These are phyloP conservation scores for Aulographum hederae DNA, from an alignment of 2,329 filamentous ascomycete genomes.

Conservation along the genomic window DNA sequence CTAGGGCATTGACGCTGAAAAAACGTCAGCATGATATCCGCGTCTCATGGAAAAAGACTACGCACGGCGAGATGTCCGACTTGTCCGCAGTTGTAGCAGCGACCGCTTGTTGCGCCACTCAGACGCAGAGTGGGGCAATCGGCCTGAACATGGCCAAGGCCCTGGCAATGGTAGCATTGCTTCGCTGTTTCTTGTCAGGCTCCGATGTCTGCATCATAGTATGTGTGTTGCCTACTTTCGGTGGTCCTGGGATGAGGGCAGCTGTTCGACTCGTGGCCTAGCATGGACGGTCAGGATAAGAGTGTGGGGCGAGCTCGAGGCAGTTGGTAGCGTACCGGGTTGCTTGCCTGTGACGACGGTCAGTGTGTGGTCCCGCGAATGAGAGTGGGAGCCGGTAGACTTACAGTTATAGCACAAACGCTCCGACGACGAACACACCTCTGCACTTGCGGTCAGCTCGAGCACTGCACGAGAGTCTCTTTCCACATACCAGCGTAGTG, in stretches of 20 bases:
- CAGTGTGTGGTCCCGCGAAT: no score
- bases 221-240: conserved; percentile 43
- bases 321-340: no score
- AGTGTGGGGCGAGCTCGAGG: conserved; percentile 3
- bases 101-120: conserved; percentile 64
- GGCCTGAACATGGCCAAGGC: conserved; percentile 92
- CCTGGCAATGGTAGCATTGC: conserved; percentile 99
- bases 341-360: no score
- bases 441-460: conserved; percentile 28
- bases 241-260: conserved; percentile 94
- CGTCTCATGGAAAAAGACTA: no score
- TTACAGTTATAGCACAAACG: conserved; percentile 98
- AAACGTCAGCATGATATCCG: conserved; percentile 4
- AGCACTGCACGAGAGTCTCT: no score
- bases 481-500: conserved; percentile 29
- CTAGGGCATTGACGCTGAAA: conserved; percentile 66
- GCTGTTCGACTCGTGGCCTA: conserved; percentile 90
- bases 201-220: conserved; percentile 7
- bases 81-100: conserved; percentile 94
- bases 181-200: conserved; percentile 42
- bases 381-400: conserved; percentile 15
- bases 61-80: conserved; percentile 78
- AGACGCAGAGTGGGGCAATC: conserved; percentile 94
- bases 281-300: conserved; percentile 4
- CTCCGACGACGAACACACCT: conserved; percentile 96